These are phyloP conservation scores for Pyricularia grisea DNA, from an alignment of 2,329 filamentous ascomycete genomes.

Conservation along the genomic window DNA sequence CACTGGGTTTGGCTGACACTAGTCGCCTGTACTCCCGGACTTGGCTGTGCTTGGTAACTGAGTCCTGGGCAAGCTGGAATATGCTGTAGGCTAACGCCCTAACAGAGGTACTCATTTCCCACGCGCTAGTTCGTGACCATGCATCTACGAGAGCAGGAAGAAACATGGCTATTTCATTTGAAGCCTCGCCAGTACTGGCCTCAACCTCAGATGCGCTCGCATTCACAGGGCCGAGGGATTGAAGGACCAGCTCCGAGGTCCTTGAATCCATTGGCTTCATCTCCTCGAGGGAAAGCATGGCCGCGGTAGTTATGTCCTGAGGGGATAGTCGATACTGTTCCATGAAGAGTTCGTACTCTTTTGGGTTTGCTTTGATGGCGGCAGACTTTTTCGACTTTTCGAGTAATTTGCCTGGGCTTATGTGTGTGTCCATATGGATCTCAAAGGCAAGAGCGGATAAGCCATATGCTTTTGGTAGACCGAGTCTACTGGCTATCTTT, in stretches of 20 bases:
- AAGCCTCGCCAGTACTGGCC: conserved; percentile 11
- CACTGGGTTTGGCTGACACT: conserved; percentile 18
- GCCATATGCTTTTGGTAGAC: conserved; percentile 13
- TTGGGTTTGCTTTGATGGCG: conserved; percentile 7
- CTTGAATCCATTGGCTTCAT: conserved; percentile 17
- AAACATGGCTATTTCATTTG: conserved; percentile 24
- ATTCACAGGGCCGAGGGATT: conserved; percentile 8
- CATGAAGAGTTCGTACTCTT: conserved; percentile 17
- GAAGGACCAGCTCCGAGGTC: conserved; percentile 16
- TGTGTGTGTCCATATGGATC: conserved; percentile 16
- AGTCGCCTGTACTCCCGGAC: conserved; percentile 30
- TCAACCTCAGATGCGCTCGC: neutral
- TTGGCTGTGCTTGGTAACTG: neutral
- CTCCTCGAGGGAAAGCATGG: neutral
- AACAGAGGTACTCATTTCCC: conserved; percentile 25
- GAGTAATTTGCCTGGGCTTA: conserved; percentile 13
- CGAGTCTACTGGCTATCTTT: conserved; percentile 16
- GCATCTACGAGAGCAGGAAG: conserved; percentile 30
- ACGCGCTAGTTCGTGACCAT: conserved; percentile 25
- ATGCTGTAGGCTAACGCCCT: conserved; percentile 27
- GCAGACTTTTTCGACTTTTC: conserved; percentile 12
- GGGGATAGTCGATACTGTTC: conserved; percentile 12
- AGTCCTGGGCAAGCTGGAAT: conserved; percentile 14
- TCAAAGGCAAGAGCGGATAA: conserved; percentile 21
- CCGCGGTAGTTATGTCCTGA: conserved; percentile 8